Percentiles rank a stretch among this genome's conserved stretches.
These are phyloP conservation scores for Cladophialophora carrionii DNA, from an alignment of 2,329 filamentous ascomycete genomes.

Conservation along the genomic window DNA sequence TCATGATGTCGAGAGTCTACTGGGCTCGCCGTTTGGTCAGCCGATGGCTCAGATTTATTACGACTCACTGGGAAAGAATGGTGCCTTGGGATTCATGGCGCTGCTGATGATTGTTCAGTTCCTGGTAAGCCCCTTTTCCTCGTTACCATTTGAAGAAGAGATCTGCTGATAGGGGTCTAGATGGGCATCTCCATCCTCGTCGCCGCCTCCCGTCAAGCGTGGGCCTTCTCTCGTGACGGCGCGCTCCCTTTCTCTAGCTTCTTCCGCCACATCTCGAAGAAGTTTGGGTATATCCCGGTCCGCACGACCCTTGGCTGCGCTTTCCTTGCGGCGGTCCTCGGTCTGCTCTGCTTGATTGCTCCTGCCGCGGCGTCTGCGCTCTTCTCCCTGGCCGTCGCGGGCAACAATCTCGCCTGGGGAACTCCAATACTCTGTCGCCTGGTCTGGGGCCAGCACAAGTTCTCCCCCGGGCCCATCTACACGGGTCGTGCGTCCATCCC, in stretches of 20 bases:
- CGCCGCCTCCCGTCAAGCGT: slow-evolving; percentile 63
- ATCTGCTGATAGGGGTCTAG: slow-evolving; percentile 7
- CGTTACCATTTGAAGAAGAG: neutral
- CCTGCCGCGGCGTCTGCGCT: slow-evolving; percentile 61
- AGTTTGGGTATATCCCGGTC: slow-evolving; percentile 61
- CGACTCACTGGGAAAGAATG: slow-evolving; percentile 44
- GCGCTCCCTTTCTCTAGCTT: slow-evolving; percentile 63
- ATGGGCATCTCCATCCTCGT: slow-evolving; percentile 48
- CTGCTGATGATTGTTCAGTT: slow-evolving; percentile 65
- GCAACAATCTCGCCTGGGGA: slow-evolving; percentile 65
- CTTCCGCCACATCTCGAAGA: slow-evolving; percentile 60
- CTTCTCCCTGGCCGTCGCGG: slow-evolving; percentile 63
- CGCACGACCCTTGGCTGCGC: slow-evolving; percentile 61
- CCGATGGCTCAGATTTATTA: slow-evolving; percentile 56
- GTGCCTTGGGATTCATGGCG: slow-evolving; percentile 62
- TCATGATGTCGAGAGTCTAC: slow-evolving; percentile 55
- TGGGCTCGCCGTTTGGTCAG: slow-evolving; percentile 59
- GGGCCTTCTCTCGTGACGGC: slow-evolving; percentile 66
- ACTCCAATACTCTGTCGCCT: slow-evolving; percentile 62
- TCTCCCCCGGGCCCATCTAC: slow-evolving; percentile 63
- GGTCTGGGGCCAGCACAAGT: slow-evolving; percentile 62
- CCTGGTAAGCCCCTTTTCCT: slow-evolving; percentile 55
- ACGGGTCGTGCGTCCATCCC: slow-evolving; percentile 58
- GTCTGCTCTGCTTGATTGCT: slow-evolving; percentile 62
- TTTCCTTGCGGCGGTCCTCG: slow-evolving; percentile 56